Base-by-base conservation (phyloP, 495 filamentous ascomycete genomes). In the Penicillium simplicissimum region DNA sequence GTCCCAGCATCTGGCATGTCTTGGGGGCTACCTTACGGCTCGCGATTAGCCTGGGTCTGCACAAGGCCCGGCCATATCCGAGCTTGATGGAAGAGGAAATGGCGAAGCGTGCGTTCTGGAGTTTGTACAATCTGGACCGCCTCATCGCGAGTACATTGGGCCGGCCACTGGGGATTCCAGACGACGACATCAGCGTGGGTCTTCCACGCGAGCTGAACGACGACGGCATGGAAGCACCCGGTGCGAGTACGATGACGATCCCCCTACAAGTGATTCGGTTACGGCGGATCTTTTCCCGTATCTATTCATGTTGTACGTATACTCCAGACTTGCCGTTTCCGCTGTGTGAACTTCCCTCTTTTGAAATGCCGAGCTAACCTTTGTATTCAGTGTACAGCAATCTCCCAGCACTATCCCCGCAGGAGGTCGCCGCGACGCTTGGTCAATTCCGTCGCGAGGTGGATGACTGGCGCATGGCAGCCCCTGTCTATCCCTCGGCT, bases 1-100 rank as follows among this genome's bases (percentile, higher is more conserved):
- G 78, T 0, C 81, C 81, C 0, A 81, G 81, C 47, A 77, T 84
- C 14, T 84, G 81, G 81, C 81, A 84, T 68, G 71, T 84, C 14
- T 60, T 84, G 58, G 81, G 81, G 23, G 70, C 78, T 0, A 74
- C 80, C 7, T 60, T 83, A 63, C 75, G 81, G 8, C 69, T 84
- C 10, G 74, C 81, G 1, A 79, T 78, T 10, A 82, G 81, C 60
- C 67, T 84, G 21, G 81, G 81, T 7, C 48, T 84, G 8, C 81
- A 84, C 55, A 80, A 82, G 43, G 69, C 71, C 21, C 74, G 79
- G 19, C 63, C 77, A 0, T 70, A 70, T 31, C 52, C 65, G 10
- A 80, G 66, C 43, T 49, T 77, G 36, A 63, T 70, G 1, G 74
- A 77, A 37, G 70, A 82, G 21, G 81, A 84, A 55, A 80, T 82